Evolutionary conservation across 208 protist species (phyloP).

Genomic region (Trichomonas gallinae): DNA sequence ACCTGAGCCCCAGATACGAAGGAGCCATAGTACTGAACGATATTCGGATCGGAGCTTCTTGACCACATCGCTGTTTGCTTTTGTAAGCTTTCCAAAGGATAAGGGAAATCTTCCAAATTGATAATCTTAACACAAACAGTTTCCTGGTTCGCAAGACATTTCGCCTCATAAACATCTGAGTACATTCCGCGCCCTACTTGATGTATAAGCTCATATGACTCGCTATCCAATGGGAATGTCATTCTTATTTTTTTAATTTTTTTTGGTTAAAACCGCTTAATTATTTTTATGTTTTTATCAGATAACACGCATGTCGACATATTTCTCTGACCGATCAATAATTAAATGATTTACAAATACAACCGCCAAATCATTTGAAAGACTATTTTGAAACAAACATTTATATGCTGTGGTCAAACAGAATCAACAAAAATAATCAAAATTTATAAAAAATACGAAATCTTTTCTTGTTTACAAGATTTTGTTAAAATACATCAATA

Average conservation of each 20-base stretch:
- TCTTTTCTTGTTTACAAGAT: no score
- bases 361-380: no score
- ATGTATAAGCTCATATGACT: not conserved
- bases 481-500: no score
- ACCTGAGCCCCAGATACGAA: not conserved
- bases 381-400: no score
- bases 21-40: not conserved
- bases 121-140: not conserved
- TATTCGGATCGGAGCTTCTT: not conserved
- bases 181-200: not conserved
- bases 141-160: not conserved
- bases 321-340: no score
- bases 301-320: no score
- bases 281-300: no score
- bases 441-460: no score
- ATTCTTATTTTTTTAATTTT: not conserved
- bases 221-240: not conserved
- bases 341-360: no score
- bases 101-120: not conserved
- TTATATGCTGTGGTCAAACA: no score
- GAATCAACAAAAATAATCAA: no score
- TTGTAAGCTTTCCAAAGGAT: not conserved
- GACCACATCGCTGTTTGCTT: not conserved
- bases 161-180: not conserved
- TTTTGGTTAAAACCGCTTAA: not conserved